Percentiles rank a stretch among this genome's conserved stretches.
phyloP scores from a whole-genome alignment of 2,329 filamentous ascomycete species.

The Metarhizium humberi region DNA sequence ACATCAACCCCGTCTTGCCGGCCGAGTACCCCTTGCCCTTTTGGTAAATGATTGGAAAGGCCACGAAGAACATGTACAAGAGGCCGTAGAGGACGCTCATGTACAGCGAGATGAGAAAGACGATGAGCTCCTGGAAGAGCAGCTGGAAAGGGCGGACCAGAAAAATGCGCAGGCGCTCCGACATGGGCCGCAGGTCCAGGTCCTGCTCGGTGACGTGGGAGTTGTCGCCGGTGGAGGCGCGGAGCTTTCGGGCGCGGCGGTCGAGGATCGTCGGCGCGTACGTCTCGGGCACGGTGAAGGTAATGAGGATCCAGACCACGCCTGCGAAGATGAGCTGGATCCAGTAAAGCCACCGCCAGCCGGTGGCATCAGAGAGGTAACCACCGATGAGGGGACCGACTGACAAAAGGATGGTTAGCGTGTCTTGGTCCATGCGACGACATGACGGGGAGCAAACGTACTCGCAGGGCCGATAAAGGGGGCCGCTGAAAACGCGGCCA shows the following conservation, averaged over 20 bases:
- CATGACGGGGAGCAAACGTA: background rate
- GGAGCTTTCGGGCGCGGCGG: constrained; percentile 41
- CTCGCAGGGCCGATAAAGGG: constrained; percentile 70
- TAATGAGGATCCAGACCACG: constrained; percentile 64
- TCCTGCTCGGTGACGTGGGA: constrained; percentile 73
- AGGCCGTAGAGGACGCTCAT: constrained; percentile 75
- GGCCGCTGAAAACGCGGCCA: constrained; percentile 77
- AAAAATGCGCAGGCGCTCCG: constrained; percentile 63
- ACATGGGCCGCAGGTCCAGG: constrained; percentile 60
- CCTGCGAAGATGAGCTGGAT: constrained; percentile 70
- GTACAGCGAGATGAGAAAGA: constrained; percentile 74
- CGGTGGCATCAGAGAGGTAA: constrained; percentile 58
- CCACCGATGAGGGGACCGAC: constrained; percentile 69
- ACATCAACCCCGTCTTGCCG: constrained; percentile 72
- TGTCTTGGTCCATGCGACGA: background rate
- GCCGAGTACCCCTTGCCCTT: constrained; percentile 70
- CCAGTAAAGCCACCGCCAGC: constrained; percentile 83
- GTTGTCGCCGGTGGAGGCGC: constrained; percentile 56
- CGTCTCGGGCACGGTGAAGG: constrained; percentile 84
- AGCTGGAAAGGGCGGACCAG: constrained; percentile 77
- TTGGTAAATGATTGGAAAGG: constrained; percentile 63
- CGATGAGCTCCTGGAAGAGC: constrained; percentile 74
- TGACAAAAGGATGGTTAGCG: constrained; percentile 8
- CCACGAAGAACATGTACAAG: constrained; percentile 70
- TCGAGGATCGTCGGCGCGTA: constrained; percentile 52